Conservation (phyloP, 306 rosid species). For the Fragaria ananassa region DNA sequence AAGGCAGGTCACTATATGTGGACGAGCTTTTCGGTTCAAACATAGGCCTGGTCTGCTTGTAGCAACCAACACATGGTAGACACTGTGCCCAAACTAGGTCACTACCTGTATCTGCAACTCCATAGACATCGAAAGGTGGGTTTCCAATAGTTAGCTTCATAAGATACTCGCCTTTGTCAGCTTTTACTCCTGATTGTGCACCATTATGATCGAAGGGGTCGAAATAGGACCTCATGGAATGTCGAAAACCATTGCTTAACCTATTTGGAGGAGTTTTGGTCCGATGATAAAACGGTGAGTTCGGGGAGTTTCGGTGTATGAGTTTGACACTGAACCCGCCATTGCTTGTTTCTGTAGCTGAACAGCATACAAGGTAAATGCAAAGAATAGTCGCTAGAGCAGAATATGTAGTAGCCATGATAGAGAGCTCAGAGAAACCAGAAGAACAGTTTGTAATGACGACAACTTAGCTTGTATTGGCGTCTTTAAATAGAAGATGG, state of each 20-base stretch:
- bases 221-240: not conserved
- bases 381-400: not conserved
- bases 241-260: slow-evolving; percentile 2
- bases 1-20: slow-evolving; percentile 38
- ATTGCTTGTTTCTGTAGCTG: slow-evolving; percentile 15
- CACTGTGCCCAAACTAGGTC: slow-evolving; percentile 64
- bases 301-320: slow-evolving; percentile 24
- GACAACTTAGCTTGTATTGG: not conserved
- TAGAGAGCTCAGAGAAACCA: not conserved
- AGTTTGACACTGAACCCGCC: slow-evolving; percentile 38
- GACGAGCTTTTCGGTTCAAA: slow-evolving; percentile 41
- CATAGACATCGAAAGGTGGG: slow-evolving; percentile 53
- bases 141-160: slow-evolving; percentile 51
- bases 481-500: not conserved
- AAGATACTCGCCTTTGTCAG: slow-evolving; percentile 52
- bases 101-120: slow-evolving; percentile 59
- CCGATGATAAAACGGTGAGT: slow-evolving; percentile 25
- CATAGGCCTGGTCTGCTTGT: slow-evolving; percentile 40
- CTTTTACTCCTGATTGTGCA: slow-evolving; percentile 2
- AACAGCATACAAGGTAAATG: slow-evolving; percentile 16
- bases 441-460: not conserved
- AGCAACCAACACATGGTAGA: slow-evolving; percentile 41
- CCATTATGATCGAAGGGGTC: not conserved
- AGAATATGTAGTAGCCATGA: slow-evolving; percentile 3
- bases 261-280: not conserved